These are phyloP conservation scores for Cryptomeria japonica DNA, from an alignment of 75 land plant species.

Conservation along the genomic window DNA sequence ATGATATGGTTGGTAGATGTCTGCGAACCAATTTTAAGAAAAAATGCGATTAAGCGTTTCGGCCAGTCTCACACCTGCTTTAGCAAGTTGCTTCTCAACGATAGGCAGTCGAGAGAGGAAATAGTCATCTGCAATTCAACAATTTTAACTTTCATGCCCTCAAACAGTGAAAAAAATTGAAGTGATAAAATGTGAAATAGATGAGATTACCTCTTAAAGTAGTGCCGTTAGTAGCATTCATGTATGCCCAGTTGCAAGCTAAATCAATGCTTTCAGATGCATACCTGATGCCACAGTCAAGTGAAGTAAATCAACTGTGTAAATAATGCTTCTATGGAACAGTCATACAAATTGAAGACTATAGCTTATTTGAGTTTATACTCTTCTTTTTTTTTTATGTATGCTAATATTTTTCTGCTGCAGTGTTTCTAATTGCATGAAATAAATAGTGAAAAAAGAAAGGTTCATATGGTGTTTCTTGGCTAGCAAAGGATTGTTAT, in stretches of 20 bases:
- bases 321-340: too few relatives aligned
- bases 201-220: conserved; percentile 44
- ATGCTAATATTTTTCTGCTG: too few relatives aligned
- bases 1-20: too few relatives aligned
- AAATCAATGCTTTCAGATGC: conserved; percentile 59
- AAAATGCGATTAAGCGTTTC: conserved; percentile 66
- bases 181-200: background rate
- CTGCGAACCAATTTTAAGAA: too few relatives aligned
- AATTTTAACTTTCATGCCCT: too few relatives aligned
- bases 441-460: too few relatives aligned
- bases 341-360: too few relatives aligned
- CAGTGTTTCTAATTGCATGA: too few relatives aligned
- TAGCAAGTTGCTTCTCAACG: conserved; percentile 51
- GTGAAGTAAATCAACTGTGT: background rate
- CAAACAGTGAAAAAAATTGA: background rate
- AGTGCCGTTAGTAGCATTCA: conserved; percentile 55
- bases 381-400: too few relatives aligned
- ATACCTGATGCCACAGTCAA: conserved; percentile 34
- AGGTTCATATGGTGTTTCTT: too few relatives aligned
- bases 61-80: conserved; percentile 70
- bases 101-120: conserved; percentile 59
- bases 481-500: background rate
- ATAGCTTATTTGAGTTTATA: too few relatives aligned
- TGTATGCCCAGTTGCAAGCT: conserved; percentile 75
- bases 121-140: conserved; percentile 63